phyloP scores from a whole-genome alignment of 2,329 filamentous ascomycete genomes.

The Madurella mycetomatis region DNA sequence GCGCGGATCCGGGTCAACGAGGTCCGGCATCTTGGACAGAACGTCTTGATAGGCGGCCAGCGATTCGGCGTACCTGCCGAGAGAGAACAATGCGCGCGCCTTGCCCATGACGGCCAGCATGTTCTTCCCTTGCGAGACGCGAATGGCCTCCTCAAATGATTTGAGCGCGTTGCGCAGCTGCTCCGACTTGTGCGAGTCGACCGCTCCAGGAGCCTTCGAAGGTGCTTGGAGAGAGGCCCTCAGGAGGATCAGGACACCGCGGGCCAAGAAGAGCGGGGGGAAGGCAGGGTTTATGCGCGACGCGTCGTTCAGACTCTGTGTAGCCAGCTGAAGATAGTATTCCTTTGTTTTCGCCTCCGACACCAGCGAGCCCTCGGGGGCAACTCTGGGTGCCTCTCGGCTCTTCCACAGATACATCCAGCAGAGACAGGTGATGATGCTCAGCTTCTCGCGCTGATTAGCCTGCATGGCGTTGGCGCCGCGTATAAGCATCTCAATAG shows the following conservation, averaged over 20 bases:
- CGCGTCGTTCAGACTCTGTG: conserved; percentile 89
- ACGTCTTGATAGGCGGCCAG: conserved; percentile 83
- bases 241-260: conserved; percentile 82
- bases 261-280: conserved; percentile 83
- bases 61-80: conserved; percentile 81
- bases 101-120: conserved; percentile 90
- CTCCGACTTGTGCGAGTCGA: conserved; percentile 72
- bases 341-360: conserved; percentile 87
- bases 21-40: conserved; percentile 75
- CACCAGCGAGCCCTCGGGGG: conserved; percentile 57
- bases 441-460: conserved; percentile 76
- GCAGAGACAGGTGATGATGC: conserved; percentile 76
- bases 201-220: conserved; percentile 55
- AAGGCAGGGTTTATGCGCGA: conserved; percentile 89
- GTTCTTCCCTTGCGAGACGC: conserved; percentile 79
- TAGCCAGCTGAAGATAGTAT: conserved; percentile 85
- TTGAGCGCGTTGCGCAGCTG: conserved; percentile 81
- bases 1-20: conserved; percentile 89
- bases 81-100: conserved; percentile 78
- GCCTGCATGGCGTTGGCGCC: conserved; percentile 67
- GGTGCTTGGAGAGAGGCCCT: conserved; percentile 79
- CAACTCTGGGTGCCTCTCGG: conserved; percentile 65
- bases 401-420: conserved; percentile 92
- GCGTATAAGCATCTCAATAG: conserved; percentile 67
- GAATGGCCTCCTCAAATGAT: conserved; percentile 89